Percentiles rank a stretch among this genome's conserved stretches.
phyloP scores from a whole-genome alignment of 1,284 basidiomycete species.

The Moesziomyces sp. region DNA sequence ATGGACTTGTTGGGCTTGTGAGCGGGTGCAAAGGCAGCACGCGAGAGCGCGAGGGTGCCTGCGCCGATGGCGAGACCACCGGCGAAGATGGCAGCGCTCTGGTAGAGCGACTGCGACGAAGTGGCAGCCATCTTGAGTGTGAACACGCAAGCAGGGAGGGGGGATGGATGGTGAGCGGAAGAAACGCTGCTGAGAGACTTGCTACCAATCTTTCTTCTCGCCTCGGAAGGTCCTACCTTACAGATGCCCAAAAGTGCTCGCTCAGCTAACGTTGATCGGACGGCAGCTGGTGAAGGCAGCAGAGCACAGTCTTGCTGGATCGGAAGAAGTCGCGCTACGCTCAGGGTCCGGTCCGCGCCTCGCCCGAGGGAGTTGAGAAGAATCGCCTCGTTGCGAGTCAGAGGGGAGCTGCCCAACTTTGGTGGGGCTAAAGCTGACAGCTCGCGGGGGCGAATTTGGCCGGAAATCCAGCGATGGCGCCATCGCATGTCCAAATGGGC shows the following conservation, averaged over 20 bases:
- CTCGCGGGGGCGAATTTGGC: neutral
- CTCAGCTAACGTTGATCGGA: too few species aligned
- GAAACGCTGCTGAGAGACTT: neutral
- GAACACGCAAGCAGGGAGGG: conserved; percentile 9
- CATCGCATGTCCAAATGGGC: conserved; percentile 1
- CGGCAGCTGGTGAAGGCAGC: too few species aligned
- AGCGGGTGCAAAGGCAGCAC: conserved; percentile 56
- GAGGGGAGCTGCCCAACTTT: too few species aligned
- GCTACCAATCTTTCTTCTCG: conserved; percentile 3
- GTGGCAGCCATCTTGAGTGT: conserved; percentile 44
- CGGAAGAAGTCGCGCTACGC: too few species aligned
- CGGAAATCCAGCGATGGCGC: conserved; percentile 5
- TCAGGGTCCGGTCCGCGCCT: too few species aligned
- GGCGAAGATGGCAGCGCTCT: conserved; percentile 61
- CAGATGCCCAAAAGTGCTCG: too few species aligned
- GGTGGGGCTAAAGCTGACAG: neutral
- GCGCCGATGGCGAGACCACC: conserved; percentile 64
- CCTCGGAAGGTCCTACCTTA: too few species aligned
- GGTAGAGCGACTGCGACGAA: conserved; percentile 50
- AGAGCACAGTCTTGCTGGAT: too few species aligned
- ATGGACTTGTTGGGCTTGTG: conserved; percentile 56
- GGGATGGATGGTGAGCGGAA: conserved; percentile 6
- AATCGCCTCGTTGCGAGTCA: too few species aligned
- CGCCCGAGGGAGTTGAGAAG: too few species aligned
- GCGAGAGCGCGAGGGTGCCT: conserved; percentile 57